Base-by-base conservation (phyloP, 108 stramenopile genomes). In the Cyclotella atomus region DNA sequence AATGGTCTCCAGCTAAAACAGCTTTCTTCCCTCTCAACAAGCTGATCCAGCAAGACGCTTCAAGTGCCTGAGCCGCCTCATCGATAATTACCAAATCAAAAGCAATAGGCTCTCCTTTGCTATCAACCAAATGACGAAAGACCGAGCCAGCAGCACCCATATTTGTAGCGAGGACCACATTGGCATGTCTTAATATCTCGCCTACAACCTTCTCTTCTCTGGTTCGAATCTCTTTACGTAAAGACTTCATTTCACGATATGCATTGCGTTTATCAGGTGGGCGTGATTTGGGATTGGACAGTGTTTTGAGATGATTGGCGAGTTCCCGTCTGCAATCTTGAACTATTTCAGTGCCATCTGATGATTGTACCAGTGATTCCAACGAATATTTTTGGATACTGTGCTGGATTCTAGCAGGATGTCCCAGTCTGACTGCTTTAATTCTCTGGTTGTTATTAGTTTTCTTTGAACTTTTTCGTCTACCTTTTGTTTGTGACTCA, bases 21-120 rank as follows among this genome's bases (percentile, higher is more conserved):
- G 95, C 82, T 43, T 87, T 76, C 59, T 75, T 73, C 12, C 95
- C 97, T 29, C 88, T 76, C 27, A 98, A 77, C 85, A 7, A 94
- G 95, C 69, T 75, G 30, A 75, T 75, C 97, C 98, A 99, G 67
- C 96, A 97, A 7, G 93, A 91, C 17, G 95, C 95, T 62, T 99
- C 98, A 64, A 98, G 67, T 14, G 96, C 96, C 79, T 98, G 97
- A 10, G 98, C 99, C 8, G 97, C 98, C 75, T 99, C 99, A 71
- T 99, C 99, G 66, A 99, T 96, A n/a, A 99, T 79, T 7, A 98
- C 96, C 35, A 99, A 73, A 85, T 99, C 99, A 84, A 99, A 99
- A n/a, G 76, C 57, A 59, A 52, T 41, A 53, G 76, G 76, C 29
- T 81, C 70, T 2, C 82, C 87, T 52, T 81, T 75, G 24, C 66